Percentiles rank a stretch among this genome's conserved stretches.
These are phyloP conservation scores for Evernia prunastri DNA, from an alignment of 495 filamentous ascomycete species.

Conservation along the genomic window DNA sequence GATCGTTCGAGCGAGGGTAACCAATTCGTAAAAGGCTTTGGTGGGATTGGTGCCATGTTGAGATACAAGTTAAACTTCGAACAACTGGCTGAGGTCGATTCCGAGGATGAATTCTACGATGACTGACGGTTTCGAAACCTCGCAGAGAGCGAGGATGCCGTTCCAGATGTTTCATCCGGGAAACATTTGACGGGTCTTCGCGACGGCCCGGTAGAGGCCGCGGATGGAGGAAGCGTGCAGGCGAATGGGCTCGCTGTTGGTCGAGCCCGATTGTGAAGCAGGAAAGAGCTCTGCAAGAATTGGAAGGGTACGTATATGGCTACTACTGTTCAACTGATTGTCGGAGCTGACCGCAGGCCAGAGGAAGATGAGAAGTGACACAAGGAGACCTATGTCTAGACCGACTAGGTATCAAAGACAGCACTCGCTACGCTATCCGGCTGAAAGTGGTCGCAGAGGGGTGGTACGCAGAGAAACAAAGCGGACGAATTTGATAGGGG, in stretches of 20 bases:
- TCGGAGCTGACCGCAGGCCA: neutral
- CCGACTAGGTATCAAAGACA: too few species aligned
- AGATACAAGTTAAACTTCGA: slow-evolving; percentile 99
- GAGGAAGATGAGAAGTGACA: neutral
- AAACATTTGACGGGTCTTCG: slow-evolving; percentile 56
- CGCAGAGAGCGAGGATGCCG: slow-evolving; percentile 79
- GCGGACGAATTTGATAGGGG: neutral
- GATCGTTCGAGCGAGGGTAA: slow-evolving; percentile 96
- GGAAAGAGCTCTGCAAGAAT: neutral
- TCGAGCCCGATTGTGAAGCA: slow-evolving; percentile 15
- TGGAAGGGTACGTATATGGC: neutral
- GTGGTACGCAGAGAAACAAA: neutral
- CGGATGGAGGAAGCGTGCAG: neutral
- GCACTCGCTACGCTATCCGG: slow-evolving; percentile 1
- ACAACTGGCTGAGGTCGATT: slow-evolving; percentile 87
- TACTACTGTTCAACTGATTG: neutral
- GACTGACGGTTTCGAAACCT: slow-evolving; percentile 95
- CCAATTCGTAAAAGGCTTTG: slow-evolving; percentile 99
- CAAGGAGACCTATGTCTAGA: too few species aligned
- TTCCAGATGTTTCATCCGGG: slow-evolving; percentile 62
- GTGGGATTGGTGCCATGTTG: slow-evolving; percentile 93
- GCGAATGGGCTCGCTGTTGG: neutral
- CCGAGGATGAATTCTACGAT: slow-evolving; percentile 99
- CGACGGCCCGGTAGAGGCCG: slow-evolving; percentile 18
- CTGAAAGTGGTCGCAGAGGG: neutral